Conservation (phyloP, 352 stramenopile genomes). For the Halophytophthora polymorphica region DNA sequence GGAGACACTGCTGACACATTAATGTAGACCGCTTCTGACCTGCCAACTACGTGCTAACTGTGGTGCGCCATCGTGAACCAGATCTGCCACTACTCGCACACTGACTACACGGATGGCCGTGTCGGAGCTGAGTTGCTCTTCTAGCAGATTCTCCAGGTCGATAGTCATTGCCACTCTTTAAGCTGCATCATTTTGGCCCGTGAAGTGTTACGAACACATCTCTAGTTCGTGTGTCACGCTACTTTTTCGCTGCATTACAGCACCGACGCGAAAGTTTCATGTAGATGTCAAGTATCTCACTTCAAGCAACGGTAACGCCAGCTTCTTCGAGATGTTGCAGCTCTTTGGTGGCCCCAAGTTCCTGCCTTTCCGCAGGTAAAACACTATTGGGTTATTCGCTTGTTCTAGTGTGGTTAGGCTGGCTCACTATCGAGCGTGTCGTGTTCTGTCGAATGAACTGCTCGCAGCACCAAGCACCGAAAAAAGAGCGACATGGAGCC, state of each 20-base stretch:
- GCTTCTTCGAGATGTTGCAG: constrained; percentile 60
- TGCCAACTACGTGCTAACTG: constrained; percentile 15
- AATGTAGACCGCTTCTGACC: not conserved
- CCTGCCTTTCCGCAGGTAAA: constrained; percentile 53
- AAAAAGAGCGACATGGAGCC: constrained; percentile 54
- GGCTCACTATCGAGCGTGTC: too few relatives aligned
- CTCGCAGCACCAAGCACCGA: constrained; percentile 31
- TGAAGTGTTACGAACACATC: not conserved
- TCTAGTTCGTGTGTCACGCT: too few relatives aligned
- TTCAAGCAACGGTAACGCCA: constrained; percentile 28
- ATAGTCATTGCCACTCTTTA: not conserved
- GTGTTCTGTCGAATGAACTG: not conserved
- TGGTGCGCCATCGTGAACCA: constrained; percentile 90
- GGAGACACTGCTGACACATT: not conserved
- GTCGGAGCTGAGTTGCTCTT: constrained; percentile 68
- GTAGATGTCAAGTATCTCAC: constrained; percentile 37
- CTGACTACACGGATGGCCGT: constrained; percentile 87
- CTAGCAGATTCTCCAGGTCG: constrained; percentile 50
- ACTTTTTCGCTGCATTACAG: constrained; percentile 10
- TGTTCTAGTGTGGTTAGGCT: not conserved
- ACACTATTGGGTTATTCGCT: not conserved
- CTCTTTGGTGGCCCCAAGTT: constrained; percentile 57
- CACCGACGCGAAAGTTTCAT: constrained; percentile 52
- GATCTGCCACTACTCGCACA: constrained; percentile 89
- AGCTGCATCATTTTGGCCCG: not conserved